Evolutionary conservation across 148 eudicot genomes (phyloP).

Genomic region (Rhododendron molle): DNA sequence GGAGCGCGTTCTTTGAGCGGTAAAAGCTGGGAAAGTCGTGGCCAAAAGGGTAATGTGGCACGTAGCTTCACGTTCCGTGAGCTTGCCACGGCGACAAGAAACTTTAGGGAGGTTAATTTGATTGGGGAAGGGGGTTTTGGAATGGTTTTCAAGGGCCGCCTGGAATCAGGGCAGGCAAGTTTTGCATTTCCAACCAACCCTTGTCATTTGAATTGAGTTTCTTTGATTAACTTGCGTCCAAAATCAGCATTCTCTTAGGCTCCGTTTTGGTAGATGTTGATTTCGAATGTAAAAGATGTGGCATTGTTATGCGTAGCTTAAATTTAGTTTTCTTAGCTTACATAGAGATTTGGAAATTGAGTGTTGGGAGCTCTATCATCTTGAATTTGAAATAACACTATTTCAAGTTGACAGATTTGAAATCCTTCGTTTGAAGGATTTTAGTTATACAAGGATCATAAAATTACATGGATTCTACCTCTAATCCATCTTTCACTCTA

Average conservation of each 20-base stretch:
- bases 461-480: not conserved
- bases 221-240: not conserved
- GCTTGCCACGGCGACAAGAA: constrained; percentile 64
- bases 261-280: not conserved
- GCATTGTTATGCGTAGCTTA: not conserved
- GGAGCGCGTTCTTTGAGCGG: constrained; percentile 24
- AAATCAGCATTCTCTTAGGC: not conserved
- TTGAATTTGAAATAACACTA: not conserved
- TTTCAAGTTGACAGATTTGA: not conserved
- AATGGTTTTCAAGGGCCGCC: constrained; percentile 73
- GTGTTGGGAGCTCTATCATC: not conserved
- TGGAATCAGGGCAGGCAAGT: constrained; percentile 59
- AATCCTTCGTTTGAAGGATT: not conserved
- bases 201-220: not conserved
- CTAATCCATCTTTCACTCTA: not conserved
- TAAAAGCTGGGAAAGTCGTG: constrained; percentile 30
- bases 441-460: not conserved
- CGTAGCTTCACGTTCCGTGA: constrained; percentile 65
- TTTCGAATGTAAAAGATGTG: not conserved
- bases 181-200: not conserved
- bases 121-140: constrained; percentile 99
- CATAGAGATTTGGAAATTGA: not conserved
- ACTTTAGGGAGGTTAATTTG: constrained; percentile 67
- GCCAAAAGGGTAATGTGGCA: constrained; percentile 33
- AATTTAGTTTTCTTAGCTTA: not conserved